Conservation (phyloP, 2,329 filamentous ascomycete species). For the Penicillium sp. region DNA sequence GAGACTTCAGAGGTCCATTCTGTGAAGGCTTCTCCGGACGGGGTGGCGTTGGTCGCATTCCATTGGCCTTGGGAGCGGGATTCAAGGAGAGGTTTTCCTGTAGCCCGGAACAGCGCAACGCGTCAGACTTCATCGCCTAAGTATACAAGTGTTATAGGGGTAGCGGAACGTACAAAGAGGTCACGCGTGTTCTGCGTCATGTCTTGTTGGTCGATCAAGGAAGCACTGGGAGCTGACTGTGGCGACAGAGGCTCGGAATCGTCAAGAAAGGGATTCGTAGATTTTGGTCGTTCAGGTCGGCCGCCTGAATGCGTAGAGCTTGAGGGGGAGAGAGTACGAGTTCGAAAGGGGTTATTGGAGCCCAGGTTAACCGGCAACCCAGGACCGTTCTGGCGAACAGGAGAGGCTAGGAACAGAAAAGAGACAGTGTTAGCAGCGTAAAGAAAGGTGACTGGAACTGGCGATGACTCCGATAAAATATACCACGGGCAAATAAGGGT, state of each 20-base stretch:
- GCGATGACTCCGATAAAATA: constrained; percentile 22
- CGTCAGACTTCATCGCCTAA: constrained; percentile 11
- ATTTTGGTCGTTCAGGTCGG: constrained; percentile 54
- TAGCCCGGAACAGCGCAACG: neutral
- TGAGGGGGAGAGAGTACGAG: constrained; percentile 48
- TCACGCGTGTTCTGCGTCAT: constrained; percentile 58
- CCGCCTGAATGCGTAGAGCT: constrained; percentile 34
- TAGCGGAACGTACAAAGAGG: constrained; percentile 60
- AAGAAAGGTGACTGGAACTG: constrained; percentile 3
- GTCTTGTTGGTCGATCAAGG: constrained; percentile 43
- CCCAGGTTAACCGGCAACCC: constrained; percentile 40
- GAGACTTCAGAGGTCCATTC: constrained; percentile 32
- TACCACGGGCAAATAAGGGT: constrained; percentile 12
- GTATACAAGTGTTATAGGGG: constrained; percentile 3
- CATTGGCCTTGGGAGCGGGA: constrained; percentile 39
- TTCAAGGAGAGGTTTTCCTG: constrained; percentile 48
- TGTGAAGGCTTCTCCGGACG: constrained; percentile 39
- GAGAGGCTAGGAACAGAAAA: constrained; percentile 19
- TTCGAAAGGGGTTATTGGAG: constrained; percentile 58
- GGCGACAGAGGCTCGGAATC: constrained; percentile 45
- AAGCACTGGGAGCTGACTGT: constrained; percentile 39
- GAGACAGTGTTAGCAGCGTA: constrained; percentile 13
- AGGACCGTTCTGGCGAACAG: constrained; percentile 41
- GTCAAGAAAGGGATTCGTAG: constrained; percentile 68
- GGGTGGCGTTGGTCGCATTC: constrained; percentile 40